Evolutionary conservation across 805 yeast genomes (phyloP).

Genomic region (Hanseniaspora clermontiae): DNA sequence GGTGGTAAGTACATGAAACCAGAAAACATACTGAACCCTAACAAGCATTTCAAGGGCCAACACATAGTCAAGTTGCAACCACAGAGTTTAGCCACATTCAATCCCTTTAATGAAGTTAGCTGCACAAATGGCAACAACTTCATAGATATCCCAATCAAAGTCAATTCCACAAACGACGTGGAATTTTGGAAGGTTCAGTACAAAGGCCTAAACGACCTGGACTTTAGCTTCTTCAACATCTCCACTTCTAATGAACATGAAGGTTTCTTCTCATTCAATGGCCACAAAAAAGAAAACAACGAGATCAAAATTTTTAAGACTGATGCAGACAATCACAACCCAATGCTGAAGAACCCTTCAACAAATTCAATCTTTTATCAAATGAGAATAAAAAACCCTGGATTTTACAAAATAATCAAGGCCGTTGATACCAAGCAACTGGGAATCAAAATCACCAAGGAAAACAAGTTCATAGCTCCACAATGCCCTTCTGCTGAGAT

Average conservation of each 20-base stretch:
- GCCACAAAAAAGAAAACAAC: neutral
- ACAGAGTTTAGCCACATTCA: slow-evolving; percentile 73
- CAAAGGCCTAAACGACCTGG: slow-evolving; percentile 34
- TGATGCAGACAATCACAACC: neutral
- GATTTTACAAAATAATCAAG: slow-evolving; percentile 56
- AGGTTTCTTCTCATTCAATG: neutral
- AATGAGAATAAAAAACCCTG: slow-evolving; percentile 56
- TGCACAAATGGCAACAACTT: slow-evolving; percentile 39
- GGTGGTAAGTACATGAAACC: slow-evolving; percentile 35
- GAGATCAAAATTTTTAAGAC: neutral
- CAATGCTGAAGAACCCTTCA: neutral
- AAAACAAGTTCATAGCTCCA: slow-evolving; percentile 49
- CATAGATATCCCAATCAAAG: slow-evolving; percentile 50
- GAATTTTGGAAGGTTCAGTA: slow-evolving; percentile 53
- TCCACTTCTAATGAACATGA: slow-evolving; percentile 8
- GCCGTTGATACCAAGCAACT: slow-evolving; percentile 58
- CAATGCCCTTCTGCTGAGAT: slow-evolving; percentile 66
- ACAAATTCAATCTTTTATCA: slow-evolving; percentile 29
- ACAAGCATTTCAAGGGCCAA: slow-evolving; percentile 64
- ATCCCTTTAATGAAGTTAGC: slow-evolving; percentile 54
- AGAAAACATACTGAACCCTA: slow-evolving; percentile 20
- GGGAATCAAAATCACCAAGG: slow-evolving; percentile 45
- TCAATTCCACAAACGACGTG: slow-evolving; percentile 68
- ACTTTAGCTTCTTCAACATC: slow-evolving; percentile 10
- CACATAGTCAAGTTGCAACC: slow-evolving; percentile 81